Evolutionary conservation across 2,329 filamentous ascomycete species (phyloP), one percentile per base, ranked within the genome.

Genomic region (Scytalidium sp.): DNA sequence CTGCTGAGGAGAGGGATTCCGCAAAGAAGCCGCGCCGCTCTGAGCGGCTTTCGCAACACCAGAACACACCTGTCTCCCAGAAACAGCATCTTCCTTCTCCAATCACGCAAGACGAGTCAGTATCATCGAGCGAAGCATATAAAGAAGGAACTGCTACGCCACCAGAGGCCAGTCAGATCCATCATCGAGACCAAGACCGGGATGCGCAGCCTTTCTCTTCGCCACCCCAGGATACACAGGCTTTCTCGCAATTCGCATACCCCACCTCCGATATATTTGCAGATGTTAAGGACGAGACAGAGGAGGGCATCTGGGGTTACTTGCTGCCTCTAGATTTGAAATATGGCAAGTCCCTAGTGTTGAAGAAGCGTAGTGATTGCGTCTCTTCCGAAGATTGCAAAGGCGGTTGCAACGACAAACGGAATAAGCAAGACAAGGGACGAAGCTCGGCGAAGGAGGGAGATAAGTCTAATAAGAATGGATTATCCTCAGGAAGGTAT

Each of bases 261-360:
- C 84, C 87, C 2, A 82, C 90, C 22, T 74, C 81, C 51, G 80
- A 82, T 21, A 79, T 93, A 43, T 85, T 85, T 10, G 88, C 92
- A 55, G 90, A 96, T 50, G 88, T 95, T 3, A 82, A 92, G 55
- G 88, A 96, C 64, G 91, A 96, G 70, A 82, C 80, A 50, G 79
- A 67, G 43, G 64, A 66, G 45, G 90, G 90, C 8, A 90, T 97
- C 1, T 99, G 94, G 94, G 95, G 95, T 11, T 99, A 97, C 63
- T 75, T 99, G 4, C 82, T 96, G 47, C 90, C 93, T 2, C 73
- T 96, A 20, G 85, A 93, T 63, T 78, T 80, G 46, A 81, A 80
- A 56, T 84, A 86, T 47, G 85, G 83, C 69, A 71, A 87, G 67
- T 69, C 78, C 3, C 68, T 96, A 70, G 88, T 95, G 7, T 68